These are phyloP conservation scores for Acanthamoeba lenticulata DNA, from an alignment of 208 protist genomes.

Conservation along the genomic window DNA sequence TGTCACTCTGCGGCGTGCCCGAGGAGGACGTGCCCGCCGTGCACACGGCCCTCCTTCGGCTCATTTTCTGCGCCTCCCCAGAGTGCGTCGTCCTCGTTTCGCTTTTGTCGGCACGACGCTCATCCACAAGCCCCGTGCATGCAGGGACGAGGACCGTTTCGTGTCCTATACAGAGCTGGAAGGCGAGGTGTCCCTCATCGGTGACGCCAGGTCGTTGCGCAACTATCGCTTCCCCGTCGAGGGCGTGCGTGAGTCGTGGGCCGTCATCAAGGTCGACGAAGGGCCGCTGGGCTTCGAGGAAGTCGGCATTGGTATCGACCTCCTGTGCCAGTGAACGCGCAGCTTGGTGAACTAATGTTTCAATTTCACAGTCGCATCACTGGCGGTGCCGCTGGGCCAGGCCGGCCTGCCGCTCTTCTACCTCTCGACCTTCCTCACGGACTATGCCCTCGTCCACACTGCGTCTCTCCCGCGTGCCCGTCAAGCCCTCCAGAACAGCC, in stretches of 20 bases:
- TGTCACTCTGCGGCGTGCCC: not conserved
- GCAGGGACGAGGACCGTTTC: not conserved
- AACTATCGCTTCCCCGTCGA: not conserved
- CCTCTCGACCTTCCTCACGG: slow-evolving; percentile 50
- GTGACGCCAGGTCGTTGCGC: not conserved
- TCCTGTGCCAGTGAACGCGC: not conserved
- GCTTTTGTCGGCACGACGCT: no score
- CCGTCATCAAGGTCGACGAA: slow-evolving; percentile 58
- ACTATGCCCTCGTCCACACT: slow-evolving; percentile 39
- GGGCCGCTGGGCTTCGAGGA: slow-evolving; percentile 62
- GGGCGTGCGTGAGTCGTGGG: slow-evolving; percentile 1
- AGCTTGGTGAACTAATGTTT: not conserved
- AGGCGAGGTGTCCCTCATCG: slow-evolving; percentile 55
- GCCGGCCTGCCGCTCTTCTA: slow-evolving; percentile 62
- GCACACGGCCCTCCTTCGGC: slow-evolving; percentile 33
- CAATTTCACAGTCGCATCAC: not conserved
- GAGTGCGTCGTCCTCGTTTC: not conserved
- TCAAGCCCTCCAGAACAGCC: not conserved
- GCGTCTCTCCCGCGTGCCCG: not conserved
- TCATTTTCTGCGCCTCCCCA: slow-evolving; percentile 63
- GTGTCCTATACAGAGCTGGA: slow-evolving; percentile 58
- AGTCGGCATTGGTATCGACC: slow-evolving; percentile 11
- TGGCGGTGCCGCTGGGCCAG: slow-evolving; percentile 46
- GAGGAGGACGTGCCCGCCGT: slow-evolving; percentile 18
- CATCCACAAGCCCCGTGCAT: no score